These are phyloP conservation scores for Globisporangium carolinianum DNA, from an alignment of 352 stramenopile species.

Conservation along the genomic window DNA sequence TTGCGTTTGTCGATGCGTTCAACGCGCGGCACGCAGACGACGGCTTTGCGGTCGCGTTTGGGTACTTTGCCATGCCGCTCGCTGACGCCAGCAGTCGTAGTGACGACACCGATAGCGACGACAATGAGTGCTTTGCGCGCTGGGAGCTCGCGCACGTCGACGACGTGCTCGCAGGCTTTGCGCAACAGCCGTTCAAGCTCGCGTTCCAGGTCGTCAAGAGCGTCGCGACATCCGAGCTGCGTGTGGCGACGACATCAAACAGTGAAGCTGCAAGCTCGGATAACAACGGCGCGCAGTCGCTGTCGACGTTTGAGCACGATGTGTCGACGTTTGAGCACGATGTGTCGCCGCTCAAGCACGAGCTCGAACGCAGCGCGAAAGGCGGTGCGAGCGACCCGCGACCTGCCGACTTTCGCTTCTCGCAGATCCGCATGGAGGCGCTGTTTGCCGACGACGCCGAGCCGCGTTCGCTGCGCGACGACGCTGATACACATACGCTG, in stretches of 20 bases:
- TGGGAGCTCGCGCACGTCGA: conserved; percentile 23
- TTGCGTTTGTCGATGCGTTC: conserved; percentile 44
- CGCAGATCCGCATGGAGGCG: conserved; percentile 70
- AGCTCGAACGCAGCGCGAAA: not conserved
- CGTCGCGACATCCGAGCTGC: not conserved
- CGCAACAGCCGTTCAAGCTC: conserved; percentile 53
- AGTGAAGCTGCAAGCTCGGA: not conserved
- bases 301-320: not conserved
- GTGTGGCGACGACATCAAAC: not conserved
- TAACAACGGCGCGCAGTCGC: conserved; percentile 2
- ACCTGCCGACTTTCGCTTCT: conserved; percentile 58
- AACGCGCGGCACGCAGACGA: conserved; percentile 54
- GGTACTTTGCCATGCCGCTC: conserved; percentile 33
- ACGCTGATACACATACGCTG: conserved; percentile 10
- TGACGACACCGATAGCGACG: conserved; percentile 15
- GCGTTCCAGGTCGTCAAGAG: conserved; percentile 45
- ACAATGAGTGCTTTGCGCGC: conserved; percentile 25
- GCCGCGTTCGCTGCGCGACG: conserved; percentile 7
- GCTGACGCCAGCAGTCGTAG: conserved; percentile 13
- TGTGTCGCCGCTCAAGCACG: not conserved
- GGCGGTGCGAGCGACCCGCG: conserved; percentile 31
- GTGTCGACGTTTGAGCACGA: not conserved
- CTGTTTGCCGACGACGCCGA: conserved; percentile 36
- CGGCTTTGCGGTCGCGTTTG: conserved; percentile 49
- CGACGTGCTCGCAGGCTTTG: conserved; percentile 24